Evolutionary conservation across 1,284 basidiomycete genomes (phyloP), one percentile per base, ranked within the genome.

Genomic region (Cryptococcus floricola): DNA sequence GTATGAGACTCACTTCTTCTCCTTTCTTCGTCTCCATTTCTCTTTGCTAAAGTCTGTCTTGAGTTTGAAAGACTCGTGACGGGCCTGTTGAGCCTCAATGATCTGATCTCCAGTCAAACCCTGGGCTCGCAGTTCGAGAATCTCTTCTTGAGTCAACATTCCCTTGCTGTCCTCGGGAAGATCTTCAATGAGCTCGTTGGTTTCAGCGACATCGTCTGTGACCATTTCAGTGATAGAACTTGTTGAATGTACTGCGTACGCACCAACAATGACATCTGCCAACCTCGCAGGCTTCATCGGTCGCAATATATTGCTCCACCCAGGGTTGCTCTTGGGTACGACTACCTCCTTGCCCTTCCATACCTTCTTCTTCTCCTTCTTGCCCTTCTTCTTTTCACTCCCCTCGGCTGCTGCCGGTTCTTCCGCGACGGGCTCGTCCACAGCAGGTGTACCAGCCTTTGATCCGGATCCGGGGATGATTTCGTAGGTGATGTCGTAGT

Each of bases 1-100:
- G 19, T 9, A 38, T 5, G 10, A 5, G 37, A 76, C 83, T 63
- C 70, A 93, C 92, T 97, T 97, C 61, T 89, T 91, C 77, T 94
- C 90, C 75, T 97, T 97, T 47, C 91, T 82, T 74, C 92, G 93
- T 71, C 85, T 87, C 78, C 96, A 97, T 73, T 97, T 97, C 69
- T 96, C 93, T 76, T 97, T 96, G 75, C 89, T 92, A 73, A 92
- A 96, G 75, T 94, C 94, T 1, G 92, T 96, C 78, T 97, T 97
- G 52, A 95, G 80, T 8, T 85, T 85, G 74, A 89, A 97, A 67
- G 89, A 88, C 37, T 88, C 86, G 68, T 97, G 93, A 65, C 87
- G 83, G 64, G 91, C 90, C 56, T 96, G 93, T 76, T 97, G 93
- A 71, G 82, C 85, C 68, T 88, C 85, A 68, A 97, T 94, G 59